These are phyloP conservation scores for Platanthera zijinensis DNA, from an alignment of 106 monocot genomes.

Conservation along the genomic window DNA sequence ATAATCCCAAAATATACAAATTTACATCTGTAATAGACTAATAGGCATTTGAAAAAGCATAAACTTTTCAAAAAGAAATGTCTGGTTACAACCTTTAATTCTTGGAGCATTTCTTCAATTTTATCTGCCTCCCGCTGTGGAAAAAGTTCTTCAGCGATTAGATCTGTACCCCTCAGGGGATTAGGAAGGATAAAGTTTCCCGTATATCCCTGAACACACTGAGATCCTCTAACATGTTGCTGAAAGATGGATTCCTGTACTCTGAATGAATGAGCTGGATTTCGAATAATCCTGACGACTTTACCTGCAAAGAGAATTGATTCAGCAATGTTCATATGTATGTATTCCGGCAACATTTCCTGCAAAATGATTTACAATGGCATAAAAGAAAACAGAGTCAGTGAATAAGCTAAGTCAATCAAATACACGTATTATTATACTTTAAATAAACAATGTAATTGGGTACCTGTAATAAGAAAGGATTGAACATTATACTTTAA, in stretches of 20 bases:
- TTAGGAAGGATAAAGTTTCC: constrained; percentile 31
- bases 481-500: too few species aligned
- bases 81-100: constrained; percentile 60
- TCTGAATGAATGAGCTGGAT: constrained; percentile 63
- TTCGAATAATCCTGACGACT: constrained; percentile 83
- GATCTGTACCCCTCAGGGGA: constrained; percentile 19
- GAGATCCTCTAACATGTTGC: constrained; percentile 38
- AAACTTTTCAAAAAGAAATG: constrained; percentile 6
- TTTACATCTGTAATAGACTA: neutral
- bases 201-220: constrained; percentile 30
- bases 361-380: constrained; percentile 18
- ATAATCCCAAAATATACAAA: constrained; percentile 3
- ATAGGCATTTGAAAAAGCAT: neutral
- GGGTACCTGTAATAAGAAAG: too few species aligned
- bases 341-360: constrained; percentile 96
- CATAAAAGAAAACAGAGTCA: neutral
- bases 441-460: too few species aligned
- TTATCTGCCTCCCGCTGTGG: constrained; percentile 87
- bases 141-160: constrained; percentile 57
- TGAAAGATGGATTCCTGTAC: constrained; percentile 43
- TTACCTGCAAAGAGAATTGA: constrained; percentile 98
- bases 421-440: neutral
- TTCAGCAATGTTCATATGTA: constrained; percentile 82
- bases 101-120: constrained; percentile 82
- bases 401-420: neutral